phyloP scores from a whole-genome alignment of 805 yeast genomes.

The Ogataea paraovalis region DNA sequence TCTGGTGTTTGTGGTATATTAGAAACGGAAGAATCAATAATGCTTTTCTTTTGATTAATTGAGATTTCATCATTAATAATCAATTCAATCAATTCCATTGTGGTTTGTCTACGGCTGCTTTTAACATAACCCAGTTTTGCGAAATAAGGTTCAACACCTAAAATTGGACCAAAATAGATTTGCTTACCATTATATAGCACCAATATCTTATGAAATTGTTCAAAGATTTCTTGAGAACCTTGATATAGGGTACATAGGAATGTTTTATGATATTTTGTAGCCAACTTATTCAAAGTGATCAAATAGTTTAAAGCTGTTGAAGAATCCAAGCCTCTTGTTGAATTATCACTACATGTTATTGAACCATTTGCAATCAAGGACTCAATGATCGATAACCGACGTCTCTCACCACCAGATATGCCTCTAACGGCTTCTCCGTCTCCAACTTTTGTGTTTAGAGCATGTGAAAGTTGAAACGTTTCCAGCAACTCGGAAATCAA shows the following conservation, averaged over 20 bases:
- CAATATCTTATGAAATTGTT: conserved; percentile 58
- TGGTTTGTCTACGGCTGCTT: conserved; percentile 16
- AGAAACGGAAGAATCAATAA: conserved; percentile 16
- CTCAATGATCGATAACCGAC: conserved; percentile 81
- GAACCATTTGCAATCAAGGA: conserved; percentile 61
- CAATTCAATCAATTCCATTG: conserved; percentile 26
- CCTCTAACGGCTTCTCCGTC: conserved; percentile 50
- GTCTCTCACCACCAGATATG: conserved; percentile 81
- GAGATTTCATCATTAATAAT: conserved; percentile 13
- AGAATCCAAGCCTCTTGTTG: conserved; percentile 82
- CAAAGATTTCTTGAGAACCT: conserved; percentile 64
- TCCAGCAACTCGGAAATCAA: background rate
- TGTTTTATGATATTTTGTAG: conserved; percentile 11
- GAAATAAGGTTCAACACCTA: conserved; percentile 53
- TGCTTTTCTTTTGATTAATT: conserved; percentile 17
- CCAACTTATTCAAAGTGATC: conserved; percentile 50
- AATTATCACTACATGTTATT: conserved; percentile 72
- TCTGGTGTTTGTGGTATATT: conserved; percentile 57
- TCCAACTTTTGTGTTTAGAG: conserved; percentile 44
- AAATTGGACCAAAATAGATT: conserved; percentile 50
- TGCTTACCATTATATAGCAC: conserved; percentile 59
- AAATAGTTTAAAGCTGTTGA: conserved; percentile 79
- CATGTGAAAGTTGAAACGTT: conserved; percentile 55
- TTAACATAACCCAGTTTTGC: conserved; percentile 54
- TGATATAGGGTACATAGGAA: conserved; percentile 33